A percentile compares a stretch with the other conserved stretches of the same genome.
phyloP scores from a whole-genome alignment of 257 asterid species.

The Solanum megistacrolobum region DNA sequence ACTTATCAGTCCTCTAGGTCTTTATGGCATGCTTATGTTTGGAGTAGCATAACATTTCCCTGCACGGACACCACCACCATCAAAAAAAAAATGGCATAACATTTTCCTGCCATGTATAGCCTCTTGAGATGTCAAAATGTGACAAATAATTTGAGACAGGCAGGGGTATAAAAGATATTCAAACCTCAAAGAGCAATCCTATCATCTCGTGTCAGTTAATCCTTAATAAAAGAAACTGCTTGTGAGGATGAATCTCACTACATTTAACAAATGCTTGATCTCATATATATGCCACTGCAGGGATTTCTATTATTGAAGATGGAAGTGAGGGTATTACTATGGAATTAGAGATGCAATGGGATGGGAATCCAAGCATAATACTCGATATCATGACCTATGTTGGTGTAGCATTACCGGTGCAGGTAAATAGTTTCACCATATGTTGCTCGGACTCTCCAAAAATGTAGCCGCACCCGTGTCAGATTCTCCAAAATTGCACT shows the following conservation, averaged over 20 bases:
- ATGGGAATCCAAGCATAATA: constrained; percentile 81
- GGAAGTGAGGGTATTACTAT: constrained; percentile 51
- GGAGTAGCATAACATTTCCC: not conserved
- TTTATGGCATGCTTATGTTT: not conserved
- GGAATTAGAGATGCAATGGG: constrained; percentile 98
- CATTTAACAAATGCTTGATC: not conserved
- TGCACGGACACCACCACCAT: not conserved
- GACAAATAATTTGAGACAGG: not conserved
- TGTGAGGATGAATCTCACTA: not conserved
- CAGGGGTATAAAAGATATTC: not conserved
- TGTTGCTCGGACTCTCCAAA: not conserved
- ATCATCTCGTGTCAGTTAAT: not conserved
- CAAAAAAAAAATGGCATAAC: not conserved
- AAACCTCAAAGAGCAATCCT: not conserved
- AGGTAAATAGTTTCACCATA: constrained; percentile 24
- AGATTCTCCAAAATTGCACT: not conserved
- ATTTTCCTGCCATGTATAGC: not conserved
- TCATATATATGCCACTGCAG: constrained; percentile 19
- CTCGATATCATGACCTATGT: constrained; percentile 78
- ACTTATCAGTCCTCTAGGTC: not conserved
- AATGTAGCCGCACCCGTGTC: not conserved
- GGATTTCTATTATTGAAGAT: constrained; percentile 55
- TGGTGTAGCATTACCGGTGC: constrained; percentile 82
- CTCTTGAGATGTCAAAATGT: not conserved
- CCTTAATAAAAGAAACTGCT: not conserved